Percentiles rank a stretch among this genome's conserved stretches.
Evolutionary conservation across 495 filamentous ascomycete species (phyloP).

Genomic region (Talaromyces proteolyticus): DNA sequence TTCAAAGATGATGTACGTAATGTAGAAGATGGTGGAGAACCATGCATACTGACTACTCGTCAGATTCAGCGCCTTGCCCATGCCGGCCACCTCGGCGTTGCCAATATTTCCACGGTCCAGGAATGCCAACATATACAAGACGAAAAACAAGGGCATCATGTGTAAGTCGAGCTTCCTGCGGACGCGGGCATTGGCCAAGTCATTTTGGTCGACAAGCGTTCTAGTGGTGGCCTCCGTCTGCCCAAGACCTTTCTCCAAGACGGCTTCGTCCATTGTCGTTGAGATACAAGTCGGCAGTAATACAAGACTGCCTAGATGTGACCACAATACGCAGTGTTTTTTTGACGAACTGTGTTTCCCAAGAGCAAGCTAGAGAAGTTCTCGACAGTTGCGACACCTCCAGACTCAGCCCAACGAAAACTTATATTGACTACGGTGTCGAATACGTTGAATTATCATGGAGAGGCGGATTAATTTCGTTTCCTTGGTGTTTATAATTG

Average conservation of each 20-base stretch:
- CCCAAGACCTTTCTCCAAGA: background rate
- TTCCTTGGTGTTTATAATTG: too few species aligned
- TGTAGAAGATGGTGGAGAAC: constrained; percentile 25
- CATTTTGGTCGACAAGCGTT: background rate
- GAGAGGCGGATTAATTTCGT: too few species aligned
- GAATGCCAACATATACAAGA: constrained; percentile 24
- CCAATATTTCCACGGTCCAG: constrained; percentile 37
- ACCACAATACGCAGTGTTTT: too few species aligned
- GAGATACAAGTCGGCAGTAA: background rate
- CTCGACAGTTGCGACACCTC: too few species aligned
- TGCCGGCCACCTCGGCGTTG: constrained; percentile 33
- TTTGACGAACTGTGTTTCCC: too few species aligned
- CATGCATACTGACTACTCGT: constrained; percentile 1
- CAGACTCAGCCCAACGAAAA: too few species aligned
- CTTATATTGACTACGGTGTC: too few species aligned
- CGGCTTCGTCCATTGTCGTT: background rate
- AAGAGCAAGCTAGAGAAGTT: too few species aligned
- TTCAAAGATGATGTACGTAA: constrained; percentile 34
- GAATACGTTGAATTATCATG: too few species aligned
- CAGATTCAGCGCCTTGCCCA: constrained; percentile 11
- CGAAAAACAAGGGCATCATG: constrained; percentile 26
- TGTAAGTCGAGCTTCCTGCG: constrained; percentile 21
- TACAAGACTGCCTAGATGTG: background rate
- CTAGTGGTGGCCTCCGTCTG: background rate
- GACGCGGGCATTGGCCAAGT: background rate